Evolutionary conservation across 2,329 filamentous ascomycete species (phyloP).

Genomic region (Aureobasidium mangrovei): DNA sequence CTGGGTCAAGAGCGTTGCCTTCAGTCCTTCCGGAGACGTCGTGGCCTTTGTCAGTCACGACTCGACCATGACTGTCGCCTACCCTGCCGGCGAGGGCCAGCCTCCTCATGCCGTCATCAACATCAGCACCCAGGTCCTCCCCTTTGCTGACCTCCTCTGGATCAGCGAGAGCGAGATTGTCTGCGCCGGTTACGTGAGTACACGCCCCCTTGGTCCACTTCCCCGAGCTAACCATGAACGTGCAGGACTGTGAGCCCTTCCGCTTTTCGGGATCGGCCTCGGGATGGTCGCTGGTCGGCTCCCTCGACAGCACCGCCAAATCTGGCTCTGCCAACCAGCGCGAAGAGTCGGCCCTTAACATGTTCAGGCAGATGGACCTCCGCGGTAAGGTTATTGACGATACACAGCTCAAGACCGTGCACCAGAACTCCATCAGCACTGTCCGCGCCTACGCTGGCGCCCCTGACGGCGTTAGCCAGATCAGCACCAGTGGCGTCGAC

Average conservation of each 20-base stretch:
- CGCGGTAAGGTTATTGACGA: constrained; percentile 89
- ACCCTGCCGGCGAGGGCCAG: constrained; percentile 84
- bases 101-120: constrained; percentile 84
- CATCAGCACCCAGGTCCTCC: constrained; percentile 79
- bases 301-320: constrained; percentile 50
- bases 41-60: constrained; percentile 92
- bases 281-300: constrained; percentile 78
- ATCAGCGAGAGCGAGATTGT: constrained; percentile 87
- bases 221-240: not conserved
- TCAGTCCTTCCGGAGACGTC: constrained; percentile 87
- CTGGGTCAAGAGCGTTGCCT: constrained; percentile 89
- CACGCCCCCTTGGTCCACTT: not conserved
- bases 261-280: constrained; percentile 68
- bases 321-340: constrained; percentile 42
- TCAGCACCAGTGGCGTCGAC: constrained; percentile 56
- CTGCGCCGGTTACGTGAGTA: constrained; percentile 71
- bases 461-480: constrained; percentile 57
- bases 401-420: constrained; percentile 86
- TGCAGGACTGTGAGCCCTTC: constrained; percentile 69
- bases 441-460: constrained; percentile 61
- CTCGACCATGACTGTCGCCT: constrained; percentile 93
- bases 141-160: constrained; percentile 91
- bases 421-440: constrained; percentile 92
- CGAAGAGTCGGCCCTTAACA: constrained; percentile 91
- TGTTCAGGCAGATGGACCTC: constrained; percentile 98